phyloP scores from a whole-genome alignment of 257 asterid genomes.

The Scutellaria barbata region DNA sequence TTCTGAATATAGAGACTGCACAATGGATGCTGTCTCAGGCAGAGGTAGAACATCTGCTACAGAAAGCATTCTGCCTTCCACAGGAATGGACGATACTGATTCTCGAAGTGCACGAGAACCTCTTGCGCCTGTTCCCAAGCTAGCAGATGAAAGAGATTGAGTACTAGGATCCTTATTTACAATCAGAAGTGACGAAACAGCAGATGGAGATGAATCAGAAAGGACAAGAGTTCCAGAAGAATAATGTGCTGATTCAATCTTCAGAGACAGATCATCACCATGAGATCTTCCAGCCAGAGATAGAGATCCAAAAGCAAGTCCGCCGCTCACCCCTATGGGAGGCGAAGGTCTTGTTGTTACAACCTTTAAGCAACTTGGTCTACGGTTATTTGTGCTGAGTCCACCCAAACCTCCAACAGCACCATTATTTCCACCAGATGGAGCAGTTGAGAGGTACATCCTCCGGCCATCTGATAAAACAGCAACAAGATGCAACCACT shows the following conservation, averaged over 20 bases:
- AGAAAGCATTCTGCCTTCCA: constrained; percentile 93
- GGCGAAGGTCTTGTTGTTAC: constrained; percentile 95
- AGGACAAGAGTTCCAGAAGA: constrained; percentile 84
- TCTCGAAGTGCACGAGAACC: constrained; percentile 89
- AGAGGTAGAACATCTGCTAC: constrained; percentile 87
- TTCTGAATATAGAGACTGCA: constrained; percentile 85
- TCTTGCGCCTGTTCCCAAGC: constrained; percentile 69
- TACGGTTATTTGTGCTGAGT: constrained; percentile 54
- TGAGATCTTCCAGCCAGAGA: constrained; percentile 90
- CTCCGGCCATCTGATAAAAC: constrained; percentile 95
- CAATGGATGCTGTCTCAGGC: constrained; percentile 76
- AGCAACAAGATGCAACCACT: constrained; percentile 93
- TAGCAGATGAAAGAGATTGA: constrained; percentile 69
- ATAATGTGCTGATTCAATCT: constrained; percentile 89
- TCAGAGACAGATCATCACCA: constrained; percentile 76
- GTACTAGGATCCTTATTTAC: constrained; percentile 74
- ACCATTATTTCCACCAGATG: constrained; percentile 76
- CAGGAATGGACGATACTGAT: constrained; percentile 77
- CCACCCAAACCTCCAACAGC: constrained; percentile 71
- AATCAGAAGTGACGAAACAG: constrained; percentile 82
- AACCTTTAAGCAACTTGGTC: constrained; percentile 90
- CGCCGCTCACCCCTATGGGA: constrained; percentile 83
- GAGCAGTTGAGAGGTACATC: constrained; percentile 90
- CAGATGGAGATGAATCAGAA: constrained; percentile 88
- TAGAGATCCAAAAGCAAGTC: constrained; percentile 79